Base-by-base conservation (phyloP, 345 rosid genomes). In the Gossypium thurberi region DNA sequence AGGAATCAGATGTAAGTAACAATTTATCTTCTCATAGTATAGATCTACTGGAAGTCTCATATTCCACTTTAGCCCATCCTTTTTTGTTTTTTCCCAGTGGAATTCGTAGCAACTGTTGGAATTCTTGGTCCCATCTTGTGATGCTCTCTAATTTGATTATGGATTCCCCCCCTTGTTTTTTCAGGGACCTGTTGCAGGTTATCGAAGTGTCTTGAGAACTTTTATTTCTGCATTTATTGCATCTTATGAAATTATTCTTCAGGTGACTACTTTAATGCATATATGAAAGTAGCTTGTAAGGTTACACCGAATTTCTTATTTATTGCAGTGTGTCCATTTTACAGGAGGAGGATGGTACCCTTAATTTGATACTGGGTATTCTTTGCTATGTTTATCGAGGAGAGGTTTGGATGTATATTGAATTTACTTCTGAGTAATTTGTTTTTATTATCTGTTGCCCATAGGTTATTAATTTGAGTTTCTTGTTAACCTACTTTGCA, bases 191-290 rank as follows among this genome's bases (percentile, higher is more conserved):
- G 78, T 85, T 66, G 85, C 91, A 71, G 94, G 98, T 73, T 88
- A 87, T 79, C 91, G 85, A 71, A 87, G 92, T 83, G 92, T 95
- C 72, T 81, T 92, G 84, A 88, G 98, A 80, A 95, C 96, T 43
- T 88, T 88, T 74, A 76, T 92, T 80, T 92, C 98, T 81, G 86
- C 99, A 63, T 95, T 95, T 78, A 85, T 95, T 84, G 99, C 99
- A 11, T 89, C 98, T 13, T 95, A 92, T 72, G 99, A 95, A 82
- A 84, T 95, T 74, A 95, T 81, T 81, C 78, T 85, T 80, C 97
- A 92, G 96, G 98, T 92, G 80, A 76, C 51, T 65, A 57, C 48
- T 48, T 33, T 57, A 46, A 53, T 58, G 47, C 56, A 61, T 69
- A 43, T 68, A 77, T 65, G 51, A 47, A 55, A 75, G 61, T 68